Percentiles rank a stretch among this genome's conserved stretches.
Evolutionary conservation across 2,329 filamentous ascomycete species (phyloP).

Genomic region (Didymella segeticola): DNA sequence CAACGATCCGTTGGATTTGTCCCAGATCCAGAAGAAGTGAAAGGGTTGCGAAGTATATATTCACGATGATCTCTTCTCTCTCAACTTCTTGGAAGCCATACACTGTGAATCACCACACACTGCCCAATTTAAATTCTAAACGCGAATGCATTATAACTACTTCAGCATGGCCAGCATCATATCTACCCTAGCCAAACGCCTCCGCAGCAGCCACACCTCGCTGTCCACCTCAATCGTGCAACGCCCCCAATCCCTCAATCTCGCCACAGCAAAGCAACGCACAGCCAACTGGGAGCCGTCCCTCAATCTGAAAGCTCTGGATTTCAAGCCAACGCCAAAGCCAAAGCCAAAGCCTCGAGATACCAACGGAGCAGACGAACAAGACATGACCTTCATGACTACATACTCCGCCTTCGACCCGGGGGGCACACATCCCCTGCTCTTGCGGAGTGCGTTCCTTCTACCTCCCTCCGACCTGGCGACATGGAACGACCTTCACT

Average conservation of each 20-base stretch:
- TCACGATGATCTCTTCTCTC: background rate
- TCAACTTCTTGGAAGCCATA: background rate
- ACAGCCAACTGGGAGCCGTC: slow-evolving; percentile 11
- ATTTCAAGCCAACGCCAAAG: background rate
- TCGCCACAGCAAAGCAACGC: slow-evolving; percentile 1
- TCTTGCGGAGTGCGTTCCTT: background rate
- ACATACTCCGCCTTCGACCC: slow-evolving; percentile 19
- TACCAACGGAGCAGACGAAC: background rate
- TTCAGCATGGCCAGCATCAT: background rate
- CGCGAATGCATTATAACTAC: background rate
- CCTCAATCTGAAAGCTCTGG: background rate
- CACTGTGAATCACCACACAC: no score
- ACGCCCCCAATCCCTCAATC: background rate
- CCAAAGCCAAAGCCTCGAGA: background rate
- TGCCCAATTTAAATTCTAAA: no score
- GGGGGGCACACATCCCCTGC: slow-evolving; percentile 3
- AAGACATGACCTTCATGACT: background rate
- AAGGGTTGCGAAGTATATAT: no score
- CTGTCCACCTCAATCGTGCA: background rate
- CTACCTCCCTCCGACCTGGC: no score
- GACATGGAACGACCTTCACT: no score
- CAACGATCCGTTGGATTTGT: background rate
- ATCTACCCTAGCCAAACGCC: background rate
- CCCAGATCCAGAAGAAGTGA: no score
- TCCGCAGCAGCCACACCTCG: background rate